Conservation (phyloP, 169 alveolate species). For the Cryptosporidium ubiquitum region DNA sequence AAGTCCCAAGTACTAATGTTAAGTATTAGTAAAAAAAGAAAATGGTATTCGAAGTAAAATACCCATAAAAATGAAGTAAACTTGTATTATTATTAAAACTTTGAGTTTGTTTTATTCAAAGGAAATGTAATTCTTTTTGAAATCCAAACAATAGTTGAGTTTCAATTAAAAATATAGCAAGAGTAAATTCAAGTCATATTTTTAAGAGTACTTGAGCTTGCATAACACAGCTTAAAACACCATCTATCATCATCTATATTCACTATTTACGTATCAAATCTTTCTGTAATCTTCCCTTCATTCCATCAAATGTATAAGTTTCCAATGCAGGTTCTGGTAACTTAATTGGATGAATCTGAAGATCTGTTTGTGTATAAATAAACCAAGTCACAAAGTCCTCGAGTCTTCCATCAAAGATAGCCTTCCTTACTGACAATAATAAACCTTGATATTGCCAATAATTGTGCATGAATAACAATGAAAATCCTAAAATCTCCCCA, state of each 20-base stretch:
- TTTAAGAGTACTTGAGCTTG: constrained; percentile 40
- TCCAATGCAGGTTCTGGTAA: constrained; percentile 37
- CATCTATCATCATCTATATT: not conserved
- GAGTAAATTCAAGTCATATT: constrained; percentile 30
- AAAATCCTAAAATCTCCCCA: constrained; percentile 48
- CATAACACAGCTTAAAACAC: not conserved
- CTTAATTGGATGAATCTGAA: constrained; percentile 36
- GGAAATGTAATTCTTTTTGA: constrained; percentile 15
- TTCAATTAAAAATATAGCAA: constrained; percentile 32
- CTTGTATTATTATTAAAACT: not conserved
- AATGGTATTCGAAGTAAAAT: constrained; percentile 1
- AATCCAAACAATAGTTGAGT: constrained; percentile 59
- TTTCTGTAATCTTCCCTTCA: constrained; percentile 19
- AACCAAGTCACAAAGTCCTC: constrained; percentile 63
- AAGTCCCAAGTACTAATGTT: not conserved
- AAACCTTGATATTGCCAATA: constrained; percentile 72
- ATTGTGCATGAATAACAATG: constrained; percentile 63
- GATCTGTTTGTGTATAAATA: constrained; percentile 64
- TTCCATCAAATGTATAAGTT: constrained; percentile 62
- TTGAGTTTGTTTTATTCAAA: not conserved
- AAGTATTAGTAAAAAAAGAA: not conserved
- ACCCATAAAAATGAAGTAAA: not conserved
- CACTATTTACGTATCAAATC: not conserved
- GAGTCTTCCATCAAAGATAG: constrained; percentile 19
- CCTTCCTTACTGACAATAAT: constrained; percentile 50